Percentiles rank a stretch among this genome's conserved stretches.
Conservation (phyloP, 768 basidiomycete genomes). For the Pisolithus albus region DNA sequence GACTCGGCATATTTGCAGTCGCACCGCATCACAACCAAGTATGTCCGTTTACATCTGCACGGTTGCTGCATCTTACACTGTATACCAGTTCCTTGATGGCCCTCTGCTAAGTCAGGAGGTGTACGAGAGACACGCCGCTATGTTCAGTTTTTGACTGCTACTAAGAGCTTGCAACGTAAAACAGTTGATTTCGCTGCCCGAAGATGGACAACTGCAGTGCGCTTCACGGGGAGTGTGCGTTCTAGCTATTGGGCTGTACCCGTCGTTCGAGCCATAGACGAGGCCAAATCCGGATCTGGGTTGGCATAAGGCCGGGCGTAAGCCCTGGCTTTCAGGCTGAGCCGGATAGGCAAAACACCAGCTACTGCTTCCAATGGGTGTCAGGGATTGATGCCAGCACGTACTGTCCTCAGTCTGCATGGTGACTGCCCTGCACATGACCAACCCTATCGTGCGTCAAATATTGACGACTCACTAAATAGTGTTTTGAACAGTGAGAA, state of each 20-base stretch:
- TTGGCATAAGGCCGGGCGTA: constrained; percentile 31
- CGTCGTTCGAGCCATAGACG: constrained; percentile 88
- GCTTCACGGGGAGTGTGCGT: constrained; percentile 15
- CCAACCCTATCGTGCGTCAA: no score
- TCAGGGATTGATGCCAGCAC: no score
- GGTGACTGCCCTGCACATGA: no score
- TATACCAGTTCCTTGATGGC: constrained; percentile 81
- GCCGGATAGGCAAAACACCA: no score
- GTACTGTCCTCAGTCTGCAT: no score
- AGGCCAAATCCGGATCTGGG: constrained; percentile 70
- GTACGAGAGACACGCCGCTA: constrained; percentile 72
- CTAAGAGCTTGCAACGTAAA: constrained; percentile 76
- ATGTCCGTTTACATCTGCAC: not conserved
- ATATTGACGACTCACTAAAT: no score
- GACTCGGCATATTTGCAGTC: constrained; percentile 83
- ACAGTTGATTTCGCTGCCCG: constrained; percentile 75
- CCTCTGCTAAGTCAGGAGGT: constrained; percentile 80
- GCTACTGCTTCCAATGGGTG: no score
- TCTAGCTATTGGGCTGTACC: constrained; percentile 54
- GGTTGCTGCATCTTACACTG: constrained; percentile 8
- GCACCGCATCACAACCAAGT: constrained; percentile 93
- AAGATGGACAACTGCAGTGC: constrained; percentile 78
- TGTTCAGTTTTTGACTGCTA: constrained; percentile 84
- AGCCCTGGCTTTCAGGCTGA: no score
- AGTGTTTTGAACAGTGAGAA: no score